phyloP scores from a whole-genome alignment of 257 asterid species.

The Lavandula angustifolia region DNA sequence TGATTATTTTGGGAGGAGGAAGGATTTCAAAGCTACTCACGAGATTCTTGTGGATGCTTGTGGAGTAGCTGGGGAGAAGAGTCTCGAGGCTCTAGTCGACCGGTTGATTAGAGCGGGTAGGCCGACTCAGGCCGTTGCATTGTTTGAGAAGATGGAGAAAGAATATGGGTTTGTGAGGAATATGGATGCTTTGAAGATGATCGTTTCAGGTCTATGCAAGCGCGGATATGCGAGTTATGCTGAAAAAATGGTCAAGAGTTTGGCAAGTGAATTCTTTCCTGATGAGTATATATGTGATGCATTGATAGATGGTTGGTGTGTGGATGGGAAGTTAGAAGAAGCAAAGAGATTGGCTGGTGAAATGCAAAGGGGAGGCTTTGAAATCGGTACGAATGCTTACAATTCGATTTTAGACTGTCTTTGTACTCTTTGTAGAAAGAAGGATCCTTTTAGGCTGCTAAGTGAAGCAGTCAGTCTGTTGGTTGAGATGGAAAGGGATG shows the following conservation, averaged over 20 bases:
- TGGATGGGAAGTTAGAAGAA: conserved; percentile 77
- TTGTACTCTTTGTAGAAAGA: conserved; percentile 77
- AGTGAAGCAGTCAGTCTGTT: conserved; percentile 60
- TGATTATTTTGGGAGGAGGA: conserved; percentile 82
- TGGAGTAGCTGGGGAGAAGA: conserved; percentile 55
- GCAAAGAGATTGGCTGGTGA: conserved; percentile 73
- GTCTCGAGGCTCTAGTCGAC: conserved; percentile 66
- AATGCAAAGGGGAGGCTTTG: conserved; percentile 89
- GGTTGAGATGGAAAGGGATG: conserved; percentile 74
- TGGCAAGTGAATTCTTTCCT: conserved; percentile 87
- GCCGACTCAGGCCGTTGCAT: conserved; percentile 58
- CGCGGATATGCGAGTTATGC: conserved; percentile 79
- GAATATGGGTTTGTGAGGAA: conserved; percentile 67
- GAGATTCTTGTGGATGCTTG: conserved; percentile 59
- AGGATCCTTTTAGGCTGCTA: conserved; percentile 74
- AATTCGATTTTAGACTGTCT: conserved; percentile 84
- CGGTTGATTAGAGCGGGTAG: conserved; percentile 87
- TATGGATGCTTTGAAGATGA: conserved; percentile 55
- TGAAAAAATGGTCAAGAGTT: conserved; percentile 82
- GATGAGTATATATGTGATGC: conserved; percentile 75
- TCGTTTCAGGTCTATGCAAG: conserved; percentile 65
- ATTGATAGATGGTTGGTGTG: conserved; percentile 82
- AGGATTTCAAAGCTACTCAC: conserved; percentile 82
- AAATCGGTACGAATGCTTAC: conserved; percentile 57
- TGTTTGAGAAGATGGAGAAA: conserved; percentile 71